Percentiles rank a stretch among this genome's conserved stretches.
phyloP scores from a whole-genome alignment of 352 stramenopile species.

The Globisporangium lucens region DNA sequence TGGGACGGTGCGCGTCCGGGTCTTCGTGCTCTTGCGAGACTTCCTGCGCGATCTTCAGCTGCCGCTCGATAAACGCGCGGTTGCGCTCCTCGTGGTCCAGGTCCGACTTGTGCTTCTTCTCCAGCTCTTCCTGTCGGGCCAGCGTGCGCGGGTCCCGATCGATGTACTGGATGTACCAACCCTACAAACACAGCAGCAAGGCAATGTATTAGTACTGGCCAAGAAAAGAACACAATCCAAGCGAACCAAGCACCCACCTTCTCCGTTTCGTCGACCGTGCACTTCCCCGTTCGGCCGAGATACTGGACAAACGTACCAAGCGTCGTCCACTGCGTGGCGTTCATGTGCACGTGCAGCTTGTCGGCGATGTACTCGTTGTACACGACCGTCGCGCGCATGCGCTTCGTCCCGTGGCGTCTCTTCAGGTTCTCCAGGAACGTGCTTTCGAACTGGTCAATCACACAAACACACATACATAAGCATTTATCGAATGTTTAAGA shows the following conservation, averaged over 20 bases:
- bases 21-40: constrained; percentile 23
- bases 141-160: constrained; percentile 92
- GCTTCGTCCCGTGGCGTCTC: constrained; percentile 94
- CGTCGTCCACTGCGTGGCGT: constrained; percentile 97
- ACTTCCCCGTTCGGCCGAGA: constrained; percentile 96
- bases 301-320: constrained; percentile 98
- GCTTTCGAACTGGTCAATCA: constrained; percentile 88
- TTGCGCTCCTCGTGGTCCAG: constrained; percentile 90
- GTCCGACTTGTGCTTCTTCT: constrained; percentile 86
- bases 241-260: constrained; percentile 42
- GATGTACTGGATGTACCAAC: constrained; percentile 97
- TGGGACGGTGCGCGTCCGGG: constrained; percentile 37
- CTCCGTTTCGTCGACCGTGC: constrained; percentile 97
- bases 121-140: constrained; percentile 82
- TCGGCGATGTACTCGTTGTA: constrained; percentile 99
- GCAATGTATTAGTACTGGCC: neutral
- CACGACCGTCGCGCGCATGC: constrained; percentile 95
- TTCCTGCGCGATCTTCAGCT: constrained; percentile 66
- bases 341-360: constrained; percentile 99
- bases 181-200: constrained; percentile 20
- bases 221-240: neutral
- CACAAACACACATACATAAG: neutral
- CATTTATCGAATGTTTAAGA: neutral
- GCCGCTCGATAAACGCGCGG: constrained; percentile 64
- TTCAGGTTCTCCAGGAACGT: constrained; percentile 94